A percentile compares a stretch with the other conserved stretches of the same genome.
phyloP scores from a whole-genome alignment of 495 filamentous ascomycete genomes.

The Penicillium steckii region DNA sequence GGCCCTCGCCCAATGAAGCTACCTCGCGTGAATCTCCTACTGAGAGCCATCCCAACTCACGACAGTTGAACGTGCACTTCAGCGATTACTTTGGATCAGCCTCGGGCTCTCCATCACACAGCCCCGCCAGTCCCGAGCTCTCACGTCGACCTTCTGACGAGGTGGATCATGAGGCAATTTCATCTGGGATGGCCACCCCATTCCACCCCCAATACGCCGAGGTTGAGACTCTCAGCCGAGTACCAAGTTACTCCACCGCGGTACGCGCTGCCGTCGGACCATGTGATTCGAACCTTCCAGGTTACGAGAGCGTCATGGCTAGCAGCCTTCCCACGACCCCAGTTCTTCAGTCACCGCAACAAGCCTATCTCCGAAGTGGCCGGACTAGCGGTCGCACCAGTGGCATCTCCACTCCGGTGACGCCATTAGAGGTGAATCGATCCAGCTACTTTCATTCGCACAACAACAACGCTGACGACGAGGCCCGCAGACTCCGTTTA shows the following conservation, averaged over 20 bases:
- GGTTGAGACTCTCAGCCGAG: conserved; percentile 63
- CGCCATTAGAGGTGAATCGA: conserved; percentile 38
- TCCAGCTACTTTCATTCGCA: conserved; percentile 25
- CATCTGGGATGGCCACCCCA: conserved; percentile 55
- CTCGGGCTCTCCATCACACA: conserved; percentile 38
- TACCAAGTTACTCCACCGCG: conserved; percentile 80
- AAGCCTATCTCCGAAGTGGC: conserved; percentile 37
- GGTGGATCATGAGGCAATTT: conserved; percentile 40
- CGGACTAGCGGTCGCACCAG: conserved; percentile 31
- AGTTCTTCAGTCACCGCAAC: conserved; percentile 41
- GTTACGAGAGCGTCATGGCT: conserved; percentile 50
- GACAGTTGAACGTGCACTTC: conserved; percentile 29
- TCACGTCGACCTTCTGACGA: conserved; percentile 66
- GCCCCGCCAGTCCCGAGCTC: conserved; percentile 32
- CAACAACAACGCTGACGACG: conserved; percentile 33
- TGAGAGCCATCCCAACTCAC: conserved; percentile 24
- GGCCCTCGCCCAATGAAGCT: conserved; percentile 22
- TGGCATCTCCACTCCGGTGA: conserved; percentile 24
- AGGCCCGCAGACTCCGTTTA: conserved; percentile 39
- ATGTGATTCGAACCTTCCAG: conserved; percentile 47
- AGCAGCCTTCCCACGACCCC: conserved; percentile 24
- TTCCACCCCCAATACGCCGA: conserved; percentile 64
- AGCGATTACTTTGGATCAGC: conserved; percentile 32
- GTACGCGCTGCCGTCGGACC: conserved; percentile 57
- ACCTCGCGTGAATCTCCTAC: conserved; percentile 11